phyloP scores from a whole-genome alignment of 2,329 filamentous ascomycete species.

The Cryoendolithus antarcticus region DNA sequence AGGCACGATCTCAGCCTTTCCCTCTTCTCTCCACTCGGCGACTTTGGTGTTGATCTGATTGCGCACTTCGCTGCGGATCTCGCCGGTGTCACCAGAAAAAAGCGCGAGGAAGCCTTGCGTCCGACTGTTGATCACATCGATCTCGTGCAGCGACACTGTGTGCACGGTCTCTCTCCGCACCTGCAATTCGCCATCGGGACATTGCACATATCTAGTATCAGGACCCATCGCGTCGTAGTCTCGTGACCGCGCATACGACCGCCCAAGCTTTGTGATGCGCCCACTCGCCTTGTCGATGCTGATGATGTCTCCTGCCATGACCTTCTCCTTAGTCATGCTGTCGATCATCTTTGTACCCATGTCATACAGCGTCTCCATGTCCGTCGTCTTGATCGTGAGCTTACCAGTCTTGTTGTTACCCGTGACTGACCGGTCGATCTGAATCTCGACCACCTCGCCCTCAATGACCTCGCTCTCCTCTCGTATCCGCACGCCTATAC shows the following conservation, averaged over 20 bases:
- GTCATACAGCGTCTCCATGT: conserved; percentile 99
- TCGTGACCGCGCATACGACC: conserved; percentile 84
- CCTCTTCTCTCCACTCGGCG: conserved; percentile 97
- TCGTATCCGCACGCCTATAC: conserved; percentile 94
- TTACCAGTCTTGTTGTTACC: conserved; percentile 96
- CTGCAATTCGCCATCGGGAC: conserved; percentile 92
- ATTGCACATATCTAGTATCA: conserved; percentile 96
- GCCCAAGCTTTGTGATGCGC: conserved; percentile 92
- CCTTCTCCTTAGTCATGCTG: conserved; percentile 97
- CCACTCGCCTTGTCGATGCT: conserved; percentile 97
- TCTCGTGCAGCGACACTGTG: conserved; percentile 93
- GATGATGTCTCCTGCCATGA: conserved; percentile 97
- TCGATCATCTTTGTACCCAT: conserved; percentile 99
- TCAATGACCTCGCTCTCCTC: conserved; percentile 99
- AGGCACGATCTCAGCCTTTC: conserved; percentile 95
- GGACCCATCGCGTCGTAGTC: conserved; percentile 99
- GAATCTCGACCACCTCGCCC: conserved; percentile 96
- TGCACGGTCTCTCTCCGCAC: conserved; percentile 95
- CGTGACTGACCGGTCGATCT: conserved; percentile 93
- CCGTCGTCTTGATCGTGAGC: conserved; percentile 97
- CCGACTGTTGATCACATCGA: conserved; percentile 97
- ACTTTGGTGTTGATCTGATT: conserved; percentile 99
- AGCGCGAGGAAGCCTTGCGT: conserved; percentile 97
- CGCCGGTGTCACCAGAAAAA: conserved; percentile 97
- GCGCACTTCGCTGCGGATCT: conserved; percentile 92